These are phyloP conservation scores for Metschnikowia picachoensis DNA, from an alignment of 805 yeast genomes.

Conservation along the genomic window DNA sequence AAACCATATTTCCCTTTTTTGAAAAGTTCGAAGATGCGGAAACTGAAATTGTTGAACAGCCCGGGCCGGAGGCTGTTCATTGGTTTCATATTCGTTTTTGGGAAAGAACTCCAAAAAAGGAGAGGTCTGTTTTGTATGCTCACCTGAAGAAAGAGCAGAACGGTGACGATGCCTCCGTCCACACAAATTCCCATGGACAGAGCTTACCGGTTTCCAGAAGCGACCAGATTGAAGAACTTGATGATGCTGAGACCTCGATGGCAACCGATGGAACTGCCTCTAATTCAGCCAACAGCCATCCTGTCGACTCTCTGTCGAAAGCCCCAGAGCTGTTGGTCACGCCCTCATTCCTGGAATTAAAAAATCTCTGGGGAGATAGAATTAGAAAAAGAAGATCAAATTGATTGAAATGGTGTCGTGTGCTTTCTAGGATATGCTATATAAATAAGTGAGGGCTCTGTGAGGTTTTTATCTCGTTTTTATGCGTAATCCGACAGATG, in stretches of 20 bases:
- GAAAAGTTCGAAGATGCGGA: not conserved
- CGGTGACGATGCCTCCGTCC: not conserved
- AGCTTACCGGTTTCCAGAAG: constrained; percentile 1
- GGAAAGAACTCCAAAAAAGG: not conserved
- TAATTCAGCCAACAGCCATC: not conserved
- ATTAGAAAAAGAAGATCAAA: constrained; percentile 2
- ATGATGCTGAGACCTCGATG: not conserved
- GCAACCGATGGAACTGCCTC: not conserved
- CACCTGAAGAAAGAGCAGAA: not conserved
- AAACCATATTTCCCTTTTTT: not conserved
- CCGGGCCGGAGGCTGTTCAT: not conserved
- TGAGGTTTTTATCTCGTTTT: too few species aligned
- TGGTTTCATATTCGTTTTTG: constrained; percentile 3
- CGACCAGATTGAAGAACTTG: constrained; percentile 3
- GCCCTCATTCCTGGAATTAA: constrained; percentile 8
- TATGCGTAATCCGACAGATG: too few species aligned
- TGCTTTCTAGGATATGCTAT: too few species aligned
- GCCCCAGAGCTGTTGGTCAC: not conserved
- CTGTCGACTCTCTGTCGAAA: not conserved
- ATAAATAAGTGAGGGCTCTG: too few species aligned
- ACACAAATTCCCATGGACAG: not conserved
- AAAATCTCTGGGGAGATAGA: constrained; percentile 10
- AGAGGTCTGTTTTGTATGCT: not conserved
- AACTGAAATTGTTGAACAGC: not conserved
- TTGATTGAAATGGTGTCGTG: not conserved